phyloP scores from a whole-genome alignment of 352 stramenopile genomes.

The Phytophthora podocarpi region DNA sequence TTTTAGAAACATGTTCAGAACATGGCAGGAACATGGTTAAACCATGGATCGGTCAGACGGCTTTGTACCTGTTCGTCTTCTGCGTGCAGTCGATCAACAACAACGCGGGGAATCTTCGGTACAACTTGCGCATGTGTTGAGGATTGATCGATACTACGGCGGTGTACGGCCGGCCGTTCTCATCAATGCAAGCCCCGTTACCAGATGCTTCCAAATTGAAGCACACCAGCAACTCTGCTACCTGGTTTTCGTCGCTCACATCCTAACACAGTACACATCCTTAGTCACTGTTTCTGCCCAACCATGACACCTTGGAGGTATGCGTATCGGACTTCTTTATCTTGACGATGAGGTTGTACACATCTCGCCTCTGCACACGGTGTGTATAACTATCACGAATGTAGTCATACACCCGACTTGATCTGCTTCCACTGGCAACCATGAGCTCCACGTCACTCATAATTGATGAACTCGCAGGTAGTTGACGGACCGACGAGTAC shows the following conservation, averaged over 20 bases:
- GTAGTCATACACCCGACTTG: conserved; percentile 30
- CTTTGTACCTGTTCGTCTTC: conserved; percentile 13
- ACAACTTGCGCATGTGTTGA: conserved; percentile 6
- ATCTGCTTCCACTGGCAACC: conserved; percentile 3
- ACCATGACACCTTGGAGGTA: no score
- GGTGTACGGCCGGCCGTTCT: neutral
- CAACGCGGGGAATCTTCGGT: conserved; percentile 1
- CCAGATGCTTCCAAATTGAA: neutral
- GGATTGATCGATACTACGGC: conserved; percentile 1
- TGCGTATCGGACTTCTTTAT: conserved; percentile 11
- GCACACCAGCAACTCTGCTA: conserved; percentile 6
- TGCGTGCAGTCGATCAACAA: conserved; percentile 19
- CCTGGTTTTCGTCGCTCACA: conserved; percentile 1
- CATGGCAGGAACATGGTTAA: neutral
- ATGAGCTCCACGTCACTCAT: conserved; percentile 5
- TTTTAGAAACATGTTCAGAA: conserved; percentile 7
- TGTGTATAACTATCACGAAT: neutral
- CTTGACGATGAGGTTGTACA: conserved; percentile 8
- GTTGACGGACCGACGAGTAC: neutral
- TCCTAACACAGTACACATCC: neutral
- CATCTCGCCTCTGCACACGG: neutral
- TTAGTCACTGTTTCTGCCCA: no score
- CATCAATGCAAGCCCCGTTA: neutral
- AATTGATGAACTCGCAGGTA: neutral
- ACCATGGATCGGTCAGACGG: neutral